These are phyloP conservation scores for Xanthoconium separans DNA, from an alignment of 1,284 basidiomycete species.

Conservation along the genomic window DNA sequence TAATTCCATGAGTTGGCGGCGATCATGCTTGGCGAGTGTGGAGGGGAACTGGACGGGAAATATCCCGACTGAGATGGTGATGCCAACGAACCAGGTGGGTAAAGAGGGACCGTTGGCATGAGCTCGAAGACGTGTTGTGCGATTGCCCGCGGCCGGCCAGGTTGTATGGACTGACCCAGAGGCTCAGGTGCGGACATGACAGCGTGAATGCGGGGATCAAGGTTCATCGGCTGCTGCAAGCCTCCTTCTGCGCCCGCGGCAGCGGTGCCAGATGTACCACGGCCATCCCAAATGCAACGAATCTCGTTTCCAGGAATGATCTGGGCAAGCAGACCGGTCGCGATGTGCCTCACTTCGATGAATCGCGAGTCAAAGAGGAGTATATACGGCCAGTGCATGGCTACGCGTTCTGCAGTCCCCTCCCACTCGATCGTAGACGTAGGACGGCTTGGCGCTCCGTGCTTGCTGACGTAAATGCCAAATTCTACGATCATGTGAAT, in stretches of 20 bases:
- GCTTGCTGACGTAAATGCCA: slow-evolving; percentile 86
- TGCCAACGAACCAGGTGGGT: slow-evolving; percentile 57
- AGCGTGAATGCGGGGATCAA: slow-evolving; percentile 72
- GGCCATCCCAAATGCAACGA: slow-evolving; percentile 85
- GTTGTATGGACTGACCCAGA: slow-evolving; percentile 32
- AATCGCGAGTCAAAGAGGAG: slow-evolving; percentile 90
- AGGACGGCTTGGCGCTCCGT: slow-evolving; percentile 79
- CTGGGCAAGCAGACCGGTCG: slow-evolving; percentile 84
- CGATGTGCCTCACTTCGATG: slow-evolving; percentile 88
- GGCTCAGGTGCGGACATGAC: slow-evolving; percentile 66
- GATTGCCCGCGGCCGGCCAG: slow-evolving; percentile 44
- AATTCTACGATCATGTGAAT: slow-evolving; percentile 61
- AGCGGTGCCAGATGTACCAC: slow-evolving; percentile 49
- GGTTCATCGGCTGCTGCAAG: slow-evolving; percentile 46
- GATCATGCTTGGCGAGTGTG: slow-evolving; percentile 49
- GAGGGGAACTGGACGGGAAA: slow-evolving; percentile 62
- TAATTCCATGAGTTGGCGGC: slow-evolving; percentile 28
- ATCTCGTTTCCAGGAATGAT: slow-evolving; percentile 84
- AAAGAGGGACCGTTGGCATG: slow-evolving; percentile 73
- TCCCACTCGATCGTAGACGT: slow-evolving; percentile 91
- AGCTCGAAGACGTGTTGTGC: slow-evolving; percentile 81
- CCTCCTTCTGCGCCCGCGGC: slow-evolving; percentile 24
- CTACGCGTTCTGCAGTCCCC: slow-evolving; percentile 84
- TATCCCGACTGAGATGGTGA: slow-evolving; percentile 64
- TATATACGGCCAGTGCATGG: slow-evolving; percentile 86